These are phyloP conservation scores for Reutealis trisperma DNA, from an alignment of 345 rosid species.

Conservation along the genomic window DNA sequence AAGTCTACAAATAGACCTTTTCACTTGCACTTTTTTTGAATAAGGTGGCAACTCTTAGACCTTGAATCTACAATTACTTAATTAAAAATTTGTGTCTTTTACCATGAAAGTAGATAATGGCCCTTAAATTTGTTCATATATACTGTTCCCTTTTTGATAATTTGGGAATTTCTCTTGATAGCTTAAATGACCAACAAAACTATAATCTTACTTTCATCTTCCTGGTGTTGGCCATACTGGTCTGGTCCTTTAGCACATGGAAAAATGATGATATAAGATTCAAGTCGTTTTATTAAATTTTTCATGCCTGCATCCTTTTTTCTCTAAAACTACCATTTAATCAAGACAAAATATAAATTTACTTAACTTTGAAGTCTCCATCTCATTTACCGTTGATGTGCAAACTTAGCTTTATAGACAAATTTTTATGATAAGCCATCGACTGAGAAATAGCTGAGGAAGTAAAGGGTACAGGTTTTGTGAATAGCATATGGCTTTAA, in stretches of 20 bases:
- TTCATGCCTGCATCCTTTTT: background rate
- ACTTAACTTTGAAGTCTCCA: background rate
- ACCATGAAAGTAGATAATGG: background rate
- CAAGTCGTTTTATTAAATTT: background rate
- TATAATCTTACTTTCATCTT: background rate
- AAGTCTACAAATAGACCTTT: background rate
- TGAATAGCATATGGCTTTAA: background rate
- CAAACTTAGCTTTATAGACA: constrained; percentile 2
- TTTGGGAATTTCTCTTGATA: background rate
- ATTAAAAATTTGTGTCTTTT: too few species aligned
- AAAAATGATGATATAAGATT: too few species aligned
- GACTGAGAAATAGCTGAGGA: background rate
- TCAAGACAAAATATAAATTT: background rate
- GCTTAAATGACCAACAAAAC: background rate
- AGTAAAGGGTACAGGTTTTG: background rate
- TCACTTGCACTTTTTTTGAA: background rate
- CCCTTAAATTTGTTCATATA: background rate
- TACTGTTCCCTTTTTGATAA: background rate
- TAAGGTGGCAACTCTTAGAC: background rate
- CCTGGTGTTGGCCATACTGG: background rate
- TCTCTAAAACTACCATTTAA: background rate
- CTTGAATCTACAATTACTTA: background rate
- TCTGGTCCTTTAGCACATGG: background rate
- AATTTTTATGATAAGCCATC: background rate
- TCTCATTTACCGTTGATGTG: background rate